Percentiles rank a stretch among this genome's conserved stretches.
These are phyloP conservation scores for Rhododendron ferrugineum DNA, from an alignment of 148 eudicot species.

Conservation along the genomic window DNA sequence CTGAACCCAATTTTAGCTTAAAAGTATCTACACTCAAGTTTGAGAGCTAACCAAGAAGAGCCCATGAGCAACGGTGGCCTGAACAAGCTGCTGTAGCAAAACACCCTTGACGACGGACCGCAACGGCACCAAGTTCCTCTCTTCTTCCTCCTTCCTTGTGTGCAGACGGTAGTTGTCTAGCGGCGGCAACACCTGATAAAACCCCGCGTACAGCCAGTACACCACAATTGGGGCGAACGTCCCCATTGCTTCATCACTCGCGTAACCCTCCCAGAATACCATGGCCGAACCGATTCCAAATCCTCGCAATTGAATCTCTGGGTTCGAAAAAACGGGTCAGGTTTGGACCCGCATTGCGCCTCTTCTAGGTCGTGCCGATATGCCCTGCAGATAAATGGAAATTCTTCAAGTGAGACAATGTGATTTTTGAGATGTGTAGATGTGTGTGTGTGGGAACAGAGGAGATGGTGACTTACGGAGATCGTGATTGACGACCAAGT, in stretches of 20 bases:
- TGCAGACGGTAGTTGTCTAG: constrained; percentile 45
- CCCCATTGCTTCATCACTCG: constrained; percentile 47
- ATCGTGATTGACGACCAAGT: neutral
- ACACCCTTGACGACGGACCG: constrained; percentile 36
- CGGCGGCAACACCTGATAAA: constrained; percentile 42
- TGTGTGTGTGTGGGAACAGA: neutral
- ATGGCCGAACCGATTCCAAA: constrained; percentile 9
- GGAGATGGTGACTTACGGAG: neutral
- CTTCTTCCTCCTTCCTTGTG: constrained; percentile 41
- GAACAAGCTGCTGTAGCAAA: constrained; percentile 43
- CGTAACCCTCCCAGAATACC: constrained; percentile 56
- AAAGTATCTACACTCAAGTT: neutral
- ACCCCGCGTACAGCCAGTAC: constrained; percentile 56
- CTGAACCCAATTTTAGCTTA: neutral
- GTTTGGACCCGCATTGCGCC: neutral
- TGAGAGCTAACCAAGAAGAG: constrained; percentile 33
- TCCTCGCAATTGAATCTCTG: neutral
- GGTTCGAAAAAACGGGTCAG: neutral
- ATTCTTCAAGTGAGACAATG: neutral
- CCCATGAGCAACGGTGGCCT: constrained; percentile 37
- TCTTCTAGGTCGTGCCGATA: neutral
- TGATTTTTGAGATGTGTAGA: neutral
- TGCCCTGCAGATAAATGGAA: neutral
- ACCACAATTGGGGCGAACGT: constrained; percentile 49
- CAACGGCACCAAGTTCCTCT: constrained; percentile 37